Evolutionary conservation across 2,329 filamentous ascomycete species (phyloP), one percentile per base, ranked within the genome.

Genomic region (Alternaria hordeiaustralica): DNA sequence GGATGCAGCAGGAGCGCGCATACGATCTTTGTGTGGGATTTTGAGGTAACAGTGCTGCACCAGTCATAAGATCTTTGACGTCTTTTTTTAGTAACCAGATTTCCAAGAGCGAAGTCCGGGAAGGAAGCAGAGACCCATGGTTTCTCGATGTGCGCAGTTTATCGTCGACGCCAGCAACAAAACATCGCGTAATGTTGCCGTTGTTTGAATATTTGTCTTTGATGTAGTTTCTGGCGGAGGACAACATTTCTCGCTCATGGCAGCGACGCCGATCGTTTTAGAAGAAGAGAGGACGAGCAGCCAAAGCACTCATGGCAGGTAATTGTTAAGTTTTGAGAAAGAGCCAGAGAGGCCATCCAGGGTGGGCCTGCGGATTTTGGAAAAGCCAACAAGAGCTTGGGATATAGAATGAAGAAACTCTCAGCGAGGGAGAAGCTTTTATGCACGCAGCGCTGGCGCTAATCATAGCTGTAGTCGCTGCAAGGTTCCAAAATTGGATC

Each of bases 51-150:
- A n/a, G 8, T 41, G 33, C 15, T 41, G 33, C 33, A n/a, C 33
- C 7, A 41, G 33, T 41, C 33, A 36, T 36, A 5, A 0, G 13
- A 0, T 0, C 30, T 8, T 8, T 15, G 0, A 2, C 1, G 6
- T 15, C 3, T 8, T 15, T 1, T 36, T 36, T 36, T 15, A 41
- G 33, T 10, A 5, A 10, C 3, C 7, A 10, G 0, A 10, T n/a
- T 5, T 4, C 6, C 4, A 41, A 36, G 0, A n/a, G 15, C 4
- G 8, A n/a, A 36, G 13, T n/a, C 0, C 0, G 33, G 5, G 8
- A 1, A n/a, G 15, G 8, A n/a, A 41, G 15, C 15, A 41, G 15
- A 41, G 0, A 36, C n/a, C 33, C 33, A 36, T 36, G 33, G n/a
- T n/a, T n/a, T n/a, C n/a, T n/a, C n/a, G n/a, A n/a, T n/a, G n/a